Conservation (phyloP, 352 stramenopile genomes). For the Pythium periplocum region DNA sequence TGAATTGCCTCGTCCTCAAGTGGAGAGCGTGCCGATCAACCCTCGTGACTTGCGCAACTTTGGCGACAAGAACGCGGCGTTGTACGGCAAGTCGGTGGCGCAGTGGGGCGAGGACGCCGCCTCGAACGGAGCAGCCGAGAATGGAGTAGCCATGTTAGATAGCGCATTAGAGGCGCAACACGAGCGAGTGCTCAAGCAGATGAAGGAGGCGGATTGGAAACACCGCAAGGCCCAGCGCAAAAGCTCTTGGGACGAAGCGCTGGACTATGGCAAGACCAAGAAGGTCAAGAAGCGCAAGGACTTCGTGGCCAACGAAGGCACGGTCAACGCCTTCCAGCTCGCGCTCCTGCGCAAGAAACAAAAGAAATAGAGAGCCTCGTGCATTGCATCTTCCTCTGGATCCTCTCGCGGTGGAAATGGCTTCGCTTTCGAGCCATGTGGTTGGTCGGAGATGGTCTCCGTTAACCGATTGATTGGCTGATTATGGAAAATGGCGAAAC, state of each 20-base stretch:
- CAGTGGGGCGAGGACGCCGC: slow-evolving; percentile 38
- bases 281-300: slow-evolving; percentile 84
- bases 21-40: slow-evolving; percentile 45
- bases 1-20: not conserved
- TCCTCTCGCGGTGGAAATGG: not conserved
- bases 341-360: slow-evolving; percentile 60
- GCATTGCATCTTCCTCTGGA: not conserved
- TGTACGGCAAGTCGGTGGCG: slow-evolving; percentile 63
- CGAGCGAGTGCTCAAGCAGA: slow-evolving; percentile 55
- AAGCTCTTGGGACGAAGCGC: slow-evolving; percentile 72
- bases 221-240: slow-evolving; percentile 57
- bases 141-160: slow-evolving; percentile 20
- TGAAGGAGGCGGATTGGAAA: slow-evolving; percentile 76
- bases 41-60: slow-evolving; percentile 47
- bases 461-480: not conserved
- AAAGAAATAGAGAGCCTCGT: slow-evolving; percentile 7
- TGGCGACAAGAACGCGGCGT: slow-evolving; percentile 49
- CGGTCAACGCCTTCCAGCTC: slow-evolving; percentile 62
- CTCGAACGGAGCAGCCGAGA: slow-evolving; percentile 19
- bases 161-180: slow-evolving; percentile 43
- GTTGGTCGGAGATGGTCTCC: not conserved
- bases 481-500: not conserved
- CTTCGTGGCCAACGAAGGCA: slow-evolving; percentile 74
- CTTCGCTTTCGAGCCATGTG: not conserved
- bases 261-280: slow-evolving; percentile 72